Evolutionary conservation across 495 filamentous ascomycete species (phyloP), one percentile per base, ranked within the genome.

Genomic region (Penicillium paxilli): DNA sequence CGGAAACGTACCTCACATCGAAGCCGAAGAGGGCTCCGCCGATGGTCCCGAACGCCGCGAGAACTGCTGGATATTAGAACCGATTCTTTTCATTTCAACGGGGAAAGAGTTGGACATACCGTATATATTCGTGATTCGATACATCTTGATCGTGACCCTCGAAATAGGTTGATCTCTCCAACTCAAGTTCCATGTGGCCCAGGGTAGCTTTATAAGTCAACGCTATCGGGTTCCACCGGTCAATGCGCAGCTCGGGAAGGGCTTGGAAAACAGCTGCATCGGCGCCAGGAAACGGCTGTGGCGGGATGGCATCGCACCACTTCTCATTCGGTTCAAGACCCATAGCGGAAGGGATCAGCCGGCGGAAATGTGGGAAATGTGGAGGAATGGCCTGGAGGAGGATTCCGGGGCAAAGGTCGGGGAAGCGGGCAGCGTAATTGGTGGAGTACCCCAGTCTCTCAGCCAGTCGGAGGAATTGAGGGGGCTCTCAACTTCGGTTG

Each of bases 41-140:
- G 51, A 80, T 80, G 51, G 77, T 79, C 58, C 77, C 77, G 52
- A 81, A 80, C 16, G 72, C 69, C 44, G 76, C 74, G 35, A 80
- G 74, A 16, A 77, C 75, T 76, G 26, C 20, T 14, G 26, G 1
- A 44, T 1, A 23, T 60, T 52, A 55, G 55, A 12, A 22, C n/a
- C 33, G 5, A 0, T 24, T 9, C 10, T 9, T n/a, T 10, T 8
- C 2, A 9, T 32, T 14, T 32, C 11, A 32, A 12, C 10, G 30
- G n/a, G 11, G n/a, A 32, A 32, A 12, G 8, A 4, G n/a, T 32
- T 10, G n/a, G 1, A 56, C 60, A 44, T 60, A 77, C 74, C 66
- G 40, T 77, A 77, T 38, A 78, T 76, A 57, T 78, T 77, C 17
- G 72, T 63, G 56, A 77, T 75, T 2, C 56, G 57, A 66, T 75